These are phyloP conservation scores for Solanum pinnatisectum DNA, from an alignment of 257 asterid species.

Conservation along the genomic window DNA sequence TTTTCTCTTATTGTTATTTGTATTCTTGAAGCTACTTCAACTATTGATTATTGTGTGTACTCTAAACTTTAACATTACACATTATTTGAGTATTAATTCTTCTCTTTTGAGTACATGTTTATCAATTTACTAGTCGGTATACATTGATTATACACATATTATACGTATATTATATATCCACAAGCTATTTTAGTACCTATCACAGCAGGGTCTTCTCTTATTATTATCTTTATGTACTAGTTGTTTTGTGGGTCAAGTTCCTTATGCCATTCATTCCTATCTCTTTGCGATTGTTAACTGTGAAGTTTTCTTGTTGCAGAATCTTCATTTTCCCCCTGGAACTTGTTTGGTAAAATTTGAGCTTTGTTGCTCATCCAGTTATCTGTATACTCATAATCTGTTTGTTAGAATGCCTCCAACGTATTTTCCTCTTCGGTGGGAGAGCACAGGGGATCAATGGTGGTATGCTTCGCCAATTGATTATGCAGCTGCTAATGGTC, in stretches of 20 bases:
- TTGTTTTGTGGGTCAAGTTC: background rate
- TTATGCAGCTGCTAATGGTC: slow-evolving; percentile 97
- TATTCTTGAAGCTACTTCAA: slow-evolving; percentile 12
- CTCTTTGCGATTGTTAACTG: background rate
- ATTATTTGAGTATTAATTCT: background rate
- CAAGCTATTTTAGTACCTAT: background rate
- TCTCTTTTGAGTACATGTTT: background rate
- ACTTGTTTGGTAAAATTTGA: background rate
- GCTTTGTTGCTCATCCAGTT: background rate
- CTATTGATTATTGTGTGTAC: background rate
- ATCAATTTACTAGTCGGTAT: background rate
- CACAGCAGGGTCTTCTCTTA: background rate
- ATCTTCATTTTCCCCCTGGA: background rate
- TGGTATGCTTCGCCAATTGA: slow-evolving; percentile 98
- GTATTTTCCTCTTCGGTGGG: slow-evolving; percentile 93
- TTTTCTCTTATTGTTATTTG: background rate
- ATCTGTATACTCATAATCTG: background rate
- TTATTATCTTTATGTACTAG: background rate
- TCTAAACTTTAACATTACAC: background rate
- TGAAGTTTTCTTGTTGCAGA: background rate
- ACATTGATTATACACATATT: background rate
- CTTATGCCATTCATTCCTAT: background rate
- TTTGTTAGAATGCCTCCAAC: slow-evolving; percentile 42
- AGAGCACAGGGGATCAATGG: slow-evolving; percentile 99
- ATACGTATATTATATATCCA: background rate